These are phyloP conservation scores for Plasmodium berghei DNA, from an alignment of 169 alveolate genomes.

Conservation along the genomic window DNA sequence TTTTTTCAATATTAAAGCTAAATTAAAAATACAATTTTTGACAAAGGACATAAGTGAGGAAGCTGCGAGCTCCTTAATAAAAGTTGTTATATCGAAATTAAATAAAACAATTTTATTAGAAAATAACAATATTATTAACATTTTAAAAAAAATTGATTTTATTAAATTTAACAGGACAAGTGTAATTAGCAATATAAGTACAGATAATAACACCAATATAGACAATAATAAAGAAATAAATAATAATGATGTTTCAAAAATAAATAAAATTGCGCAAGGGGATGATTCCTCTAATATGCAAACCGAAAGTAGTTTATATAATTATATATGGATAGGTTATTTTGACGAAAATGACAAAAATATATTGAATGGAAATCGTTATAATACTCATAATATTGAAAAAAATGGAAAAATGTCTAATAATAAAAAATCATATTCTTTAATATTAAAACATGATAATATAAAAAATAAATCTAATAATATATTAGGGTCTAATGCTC, in stretches of 20 bases:
- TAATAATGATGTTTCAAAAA: neutral
- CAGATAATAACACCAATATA: neutral
- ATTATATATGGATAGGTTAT: constrained; percentile 39
- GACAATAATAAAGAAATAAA: neutral
- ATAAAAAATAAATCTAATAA: constrained; percentile 1
- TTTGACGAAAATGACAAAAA: neutral
- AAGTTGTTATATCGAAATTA: constrained; percentile 27
- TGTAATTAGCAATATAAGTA: neutral
- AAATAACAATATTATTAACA: constrained; percentile 21
- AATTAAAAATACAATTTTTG: constrained; percentile 31
- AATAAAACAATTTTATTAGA: constrained; percentile 47
- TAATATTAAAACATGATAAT: constrained; percentile 37
- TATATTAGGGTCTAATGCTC: constrained; percentile 4
- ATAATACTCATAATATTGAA: neutral
- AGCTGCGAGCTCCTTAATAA: constrained; percentile 18
- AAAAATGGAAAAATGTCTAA: neutral
- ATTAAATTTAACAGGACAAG: neutral
- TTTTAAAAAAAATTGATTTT: constrained; percentile 9
- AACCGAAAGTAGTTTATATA: constrained; percentile 20
- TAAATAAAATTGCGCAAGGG: too few relatives aligned
- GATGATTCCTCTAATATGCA: too few relatives aligned
- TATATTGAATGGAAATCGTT: neutral
- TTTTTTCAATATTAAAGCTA: constrained; percentile 39
- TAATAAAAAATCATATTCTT: constrained; percentile 26
- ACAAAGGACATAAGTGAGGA: constrained; percentile 36